Percentiles rank a stretch among this genome's conserved stretches.
These are phyloP conservation scores for Mucor circinelloides DNA, from an alignment of 371 early-diverging fungal species.

Conservation along the genomic window DNA sequence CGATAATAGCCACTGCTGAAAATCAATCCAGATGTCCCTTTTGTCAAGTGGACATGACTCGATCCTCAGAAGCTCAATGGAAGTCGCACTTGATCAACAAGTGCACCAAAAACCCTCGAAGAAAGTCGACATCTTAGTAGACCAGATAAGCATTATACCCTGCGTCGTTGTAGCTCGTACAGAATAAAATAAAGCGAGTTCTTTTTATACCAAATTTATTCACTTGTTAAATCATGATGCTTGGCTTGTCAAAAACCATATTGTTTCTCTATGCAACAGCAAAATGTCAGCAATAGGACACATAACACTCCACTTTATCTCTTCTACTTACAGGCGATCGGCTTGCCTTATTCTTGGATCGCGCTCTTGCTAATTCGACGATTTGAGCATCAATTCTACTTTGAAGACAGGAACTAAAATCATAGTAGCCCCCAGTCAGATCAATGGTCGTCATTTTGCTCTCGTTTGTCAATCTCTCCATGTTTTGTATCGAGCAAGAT, in stretches of 20 bases:
- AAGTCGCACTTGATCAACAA: conserved; percentile 62
- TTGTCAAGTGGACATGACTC: conserved; percentile 61
- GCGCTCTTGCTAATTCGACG: conserved; percentile 17
- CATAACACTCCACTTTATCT: not conserved
- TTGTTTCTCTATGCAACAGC: not conserved
- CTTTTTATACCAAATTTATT: not conserved
- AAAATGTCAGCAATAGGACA: not conserved
- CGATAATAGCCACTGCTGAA: conserved; percentile 6
- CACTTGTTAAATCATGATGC: conserved; percentile 14
- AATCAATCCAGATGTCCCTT: conserved; percentile 65
- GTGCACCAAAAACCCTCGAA: conserved; percentile 44
- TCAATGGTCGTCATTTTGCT: not conserved
- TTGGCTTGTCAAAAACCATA: conserved; percentile 5
- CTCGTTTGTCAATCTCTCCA: not conserved
- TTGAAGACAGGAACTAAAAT: conserved; percentile 23
- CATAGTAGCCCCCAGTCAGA: conserved; percentile 11
- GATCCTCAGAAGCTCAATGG: conserved; percentile 67
- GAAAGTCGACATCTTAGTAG: not conserved
- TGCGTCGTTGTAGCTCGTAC: not conserved
- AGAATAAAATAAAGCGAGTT: not conserved
- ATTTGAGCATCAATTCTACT: conserved; percentile 29
- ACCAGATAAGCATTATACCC: not conserved
- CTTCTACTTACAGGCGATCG: conserved; percentile 17
- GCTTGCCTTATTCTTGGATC: conserved; percentile 15
- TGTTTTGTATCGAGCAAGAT: not conserved